Percentiles rank a stretch among this genome's conserved stretches.
Conservation (phyloP, 106 monocot genomes). For the Allium cepa region DNA sequence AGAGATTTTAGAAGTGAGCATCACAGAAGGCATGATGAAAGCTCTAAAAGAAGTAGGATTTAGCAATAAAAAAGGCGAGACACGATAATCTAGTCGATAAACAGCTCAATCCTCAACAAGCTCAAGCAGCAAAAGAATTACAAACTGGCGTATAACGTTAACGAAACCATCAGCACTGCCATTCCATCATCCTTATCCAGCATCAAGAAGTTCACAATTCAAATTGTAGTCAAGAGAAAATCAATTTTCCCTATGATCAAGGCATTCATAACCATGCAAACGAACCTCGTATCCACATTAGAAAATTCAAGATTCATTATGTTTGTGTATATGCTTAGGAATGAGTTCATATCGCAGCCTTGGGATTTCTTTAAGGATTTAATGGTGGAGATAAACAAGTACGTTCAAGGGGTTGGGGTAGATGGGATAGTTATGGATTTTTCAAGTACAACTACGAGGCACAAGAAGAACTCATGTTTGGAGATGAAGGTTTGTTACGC, state of each 20-base stretch:
- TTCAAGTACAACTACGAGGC: slow-evolving; percentile 23
- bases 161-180: slow-evolving; percentile 31
- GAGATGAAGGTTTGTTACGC: no score
- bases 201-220: slow-evolving; percentile 49
- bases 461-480: slow-evolving; percentile 9
- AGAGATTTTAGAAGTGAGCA: no score
- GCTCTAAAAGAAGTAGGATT: no score
- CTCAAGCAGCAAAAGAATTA: slow-evolving; percentile 47
- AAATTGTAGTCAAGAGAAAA: slow-evolving; percentile 37
- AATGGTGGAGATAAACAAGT: slow-evolving; percentile 33
- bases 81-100: slow-evolving; percentile 52
- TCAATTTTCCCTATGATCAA: slow-evolving; percentile 18
- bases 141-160: slow-evolving; percentile 48
- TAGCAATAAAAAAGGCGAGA: background rate
- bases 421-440: slow-evolving; percentile 56
- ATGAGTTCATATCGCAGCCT: slow-evolving; percentile 37
- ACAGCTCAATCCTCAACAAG: slow-evolving; percentile 60
- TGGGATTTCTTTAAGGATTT: slow-evolving; percentile 59
- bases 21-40: no score
- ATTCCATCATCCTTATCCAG: slow-evolving; percentile 31
- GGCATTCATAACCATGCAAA: slow-evolving; percentile 25
- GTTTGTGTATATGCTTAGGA: slow-evolving; percentile 37
- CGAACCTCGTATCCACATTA: slow-evolving; percentile 32
- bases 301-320: slow-evolving; percentile 32
- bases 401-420: slow-evolving; percentile 14